A percentile compares a stretch with the other conserved stretches of the same genome.
phyloP scores from a whole-genome alignment of 1,284 basidiomycete species.

The Puccinia hordei region DNA sequence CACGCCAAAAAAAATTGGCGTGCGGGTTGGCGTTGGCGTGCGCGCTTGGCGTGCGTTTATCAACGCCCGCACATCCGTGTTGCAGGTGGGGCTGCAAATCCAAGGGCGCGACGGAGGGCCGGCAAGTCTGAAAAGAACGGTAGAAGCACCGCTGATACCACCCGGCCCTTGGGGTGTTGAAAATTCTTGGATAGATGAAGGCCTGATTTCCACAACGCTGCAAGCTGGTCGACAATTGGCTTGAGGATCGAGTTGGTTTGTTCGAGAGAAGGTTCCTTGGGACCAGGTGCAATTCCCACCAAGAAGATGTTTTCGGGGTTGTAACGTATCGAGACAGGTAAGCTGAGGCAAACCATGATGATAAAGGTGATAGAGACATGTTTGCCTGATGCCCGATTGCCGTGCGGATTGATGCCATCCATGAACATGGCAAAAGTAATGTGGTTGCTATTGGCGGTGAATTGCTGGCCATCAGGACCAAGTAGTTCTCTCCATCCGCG shows the following conservation, averaged over 20 bases:
- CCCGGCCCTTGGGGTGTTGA: neutral
- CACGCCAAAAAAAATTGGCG: too few species aligned
- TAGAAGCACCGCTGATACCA: neutral
- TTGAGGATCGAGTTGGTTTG: conserved; percentile 58
- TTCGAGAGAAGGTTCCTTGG: conserved; percentile 58
- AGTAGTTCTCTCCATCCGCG: neutral
- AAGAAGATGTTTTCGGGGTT: conserved; percentile 52
- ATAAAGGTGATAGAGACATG: conserved; percentile 27
- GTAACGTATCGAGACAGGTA: conserved; percentile 52
- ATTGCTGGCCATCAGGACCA: neutral
- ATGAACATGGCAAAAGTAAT: conserved; percentile 31
- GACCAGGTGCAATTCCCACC: conserved; percentile 60
- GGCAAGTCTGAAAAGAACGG: conserved; percentile 50
- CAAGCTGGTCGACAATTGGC: conserved; percentile 58
- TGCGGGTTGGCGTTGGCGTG: too few species aligned
- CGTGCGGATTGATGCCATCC: conserved; percentile 42
- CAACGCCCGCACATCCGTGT: too few species aligned
- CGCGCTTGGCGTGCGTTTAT: too few species aligned
- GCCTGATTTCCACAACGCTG: conserved; percentile 57
- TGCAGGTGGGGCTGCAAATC: conserved; percentile 23
- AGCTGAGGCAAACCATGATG: conserved; percentile 19
- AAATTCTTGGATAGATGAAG: conserved; percentile 47
- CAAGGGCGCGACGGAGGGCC: conserved; percentile 45
- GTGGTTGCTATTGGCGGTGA: neutral
- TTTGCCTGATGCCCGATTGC: neutral